phyloP scores from a whole-genome alignment of 2,329 filamentous ascomycete genomes.

The Orbilia brochopaga region DNA sequence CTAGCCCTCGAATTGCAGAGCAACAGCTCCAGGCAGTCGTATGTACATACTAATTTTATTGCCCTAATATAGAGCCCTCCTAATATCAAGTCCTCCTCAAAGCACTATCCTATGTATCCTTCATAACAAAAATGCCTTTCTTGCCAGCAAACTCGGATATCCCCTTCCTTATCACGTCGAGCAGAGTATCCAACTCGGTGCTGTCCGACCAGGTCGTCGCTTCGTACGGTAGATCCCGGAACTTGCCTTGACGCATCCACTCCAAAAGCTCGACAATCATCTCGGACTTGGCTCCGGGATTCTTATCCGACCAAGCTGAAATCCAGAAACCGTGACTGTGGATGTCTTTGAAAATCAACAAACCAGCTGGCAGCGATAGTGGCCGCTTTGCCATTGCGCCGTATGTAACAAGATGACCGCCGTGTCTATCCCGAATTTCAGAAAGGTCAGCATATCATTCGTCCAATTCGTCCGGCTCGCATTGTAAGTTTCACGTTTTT shows the following conservation, averaged over 20 bases:
- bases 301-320: constrained; percentile 79
- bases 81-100: too few species aligned
- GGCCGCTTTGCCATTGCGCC: constrained; percentile 94
- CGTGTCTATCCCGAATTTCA: constrained; percentile 59
- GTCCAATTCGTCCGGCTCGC: too few species aligned
- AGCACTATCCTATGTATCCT: constrained; percentile 59
- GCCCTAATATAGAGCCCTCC: too few species aligned
- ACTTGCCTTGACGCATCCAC: constrained; percentile 71
- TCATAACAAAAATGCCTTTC: constrained; percentile 89
- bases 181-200: constrained; percentile 72
- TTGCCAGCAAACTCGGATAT: constrained; percentile 82
- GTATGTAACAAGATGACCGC: constrained; percentile 84
- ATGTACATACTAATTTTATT: background rate
- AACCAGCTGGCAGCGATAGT: constrained; percentile 76
- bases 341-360: constrained; percentile 93
- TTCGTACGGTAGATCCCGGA: constrained; percentile 82
- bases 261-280: constrained; percentile 86
- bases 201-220: constrained; percentile 83
- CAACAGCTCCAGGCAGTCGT: background rate
- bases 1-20: too few species aligned
- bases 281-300: constrained; percentile 74
- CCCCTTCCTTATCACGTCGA: constrained; percentile 78
- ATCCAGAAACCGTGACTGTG: constrained; percentile 94
- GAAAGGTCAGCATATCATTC: too few species aligned
- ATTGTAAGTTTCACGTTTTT: too few species aligned